Evolutionary conservation across 2,329 filamentous ascomycete genomes (phyloP).

Genomic region (Sclerotinia spermophila): DNA sequence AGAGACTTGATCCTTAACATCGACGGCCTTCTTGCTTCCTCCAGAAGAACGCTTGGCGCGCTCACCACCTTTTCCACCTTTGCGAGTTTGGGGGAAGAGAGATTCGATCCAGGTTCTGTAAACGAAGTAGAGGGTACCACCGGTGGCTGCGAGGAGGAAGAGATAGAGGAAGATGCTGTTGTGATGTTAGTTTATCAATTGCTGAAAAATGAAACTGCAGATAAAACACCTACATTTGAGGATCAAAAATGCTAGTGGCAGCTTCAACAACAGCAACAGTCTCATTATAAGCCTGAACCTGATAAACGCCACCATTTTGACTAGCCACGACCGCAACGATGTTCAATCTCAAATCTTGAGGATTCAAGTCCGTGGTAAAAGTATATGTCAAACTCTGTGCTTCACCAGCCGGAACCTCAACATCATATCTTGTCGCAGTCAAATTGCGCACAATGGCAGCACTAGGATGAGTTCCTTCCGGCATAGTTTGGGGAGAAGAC

Average conservation of each 20-base stretch:
- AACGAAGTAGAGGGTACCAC: constrained; percentile 85
- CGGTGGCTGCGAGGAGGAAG: constrained; percentile 76
- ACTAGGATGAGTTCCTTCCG: constrained; percentile 45
- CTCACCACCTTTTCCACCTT: constrained; percentile 36
- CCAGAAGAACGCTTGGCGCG: constrained; percentile 56
- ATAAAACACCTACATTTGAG: constrained; percentile 62
- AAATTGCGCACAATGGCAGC: constrained; percentile 75
- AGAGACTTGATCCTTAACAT: constrained; percentile 51
- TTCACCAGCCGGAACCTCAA: constrained; percentile 71
- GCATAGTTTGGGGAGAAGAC: constrained; percentile 52
- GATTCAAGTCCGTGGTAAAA: constrained; percentile 88
- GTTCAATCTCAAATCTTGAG: constrained; percentile 79
- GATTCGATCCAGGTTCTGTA: constrained; percentile 98
- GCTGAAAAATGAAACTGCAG: background rate
- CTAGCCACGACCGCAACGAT: constrained; percentile 71
- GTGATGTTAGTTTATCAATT: constrained; percentile 19
- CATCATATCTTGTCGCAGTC: constrained; percentile 69
- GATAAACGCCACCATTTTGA: constrained; percentile 65
- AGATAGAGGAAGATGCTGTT: constrained; percentile 93
- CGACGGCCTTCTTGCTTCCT: constrained; percentile 65
- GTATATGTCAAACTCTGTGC: constrained; percentile 74
- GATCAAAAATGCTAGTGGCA: constrained; percentile 87
- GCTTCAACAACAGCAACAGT: constrained; percentile 85
- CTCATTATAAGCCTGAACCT: constrained; percentile 75
- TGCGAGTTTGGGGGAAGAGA: constrained; percentile 88